phyloP scores from a whole-genome alignment of 768 basidiomycete species.

The Coprinopsis cinerea region DNA sequence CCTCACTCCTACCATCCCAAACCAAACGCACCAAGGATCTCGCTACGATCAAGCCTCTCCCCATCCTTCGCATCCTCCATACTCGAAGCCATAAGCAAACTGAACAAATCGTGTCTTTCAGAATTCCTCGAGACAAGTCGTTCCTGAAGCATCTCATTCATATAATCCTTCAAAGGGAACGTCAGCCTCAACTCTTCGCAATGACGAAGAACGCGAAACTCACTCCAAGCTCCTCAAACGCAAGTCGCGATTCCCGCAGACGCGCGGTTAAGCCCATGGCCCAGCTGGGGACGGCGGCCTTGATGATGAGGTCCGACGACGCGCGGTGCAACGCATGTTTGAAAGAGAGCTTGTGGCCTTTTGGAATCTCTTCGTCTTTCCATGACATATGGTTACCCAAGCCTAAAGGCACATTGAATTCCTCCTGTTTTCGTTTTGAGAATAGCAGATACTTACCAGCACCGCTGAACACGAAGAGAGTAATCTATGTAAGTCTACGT shows the following conservation, averaged over 20 bases:
- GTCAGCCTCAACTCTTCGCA: background rate
- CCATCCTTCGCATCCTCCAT: conserved; percentile 29
- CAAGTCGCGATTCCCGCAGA: conserved; percentile 25
- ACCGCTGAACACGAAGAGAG: conserved; percentile 48
- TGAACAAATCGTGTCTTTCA: conserved; percentile 46
- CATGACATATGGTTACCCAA: conserved; percentile 49
- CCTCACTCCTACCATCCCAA: no score
- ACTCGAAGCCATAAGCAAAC: conserved; percentile 45
- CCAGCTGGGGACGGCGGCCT: conserved; percentile 34
- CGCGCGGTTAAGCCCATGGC: conserved; percentile 29
- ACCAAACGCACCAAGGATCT: conserved; percentile 34
- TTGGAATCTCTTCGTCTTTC: conserved; percentile 32
- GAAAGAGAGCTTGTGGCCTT: conserved; percentile 45
- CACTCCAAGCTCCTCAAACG: conserved; percentile 41
- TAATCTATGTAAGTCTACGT: conserved; percentile 30
- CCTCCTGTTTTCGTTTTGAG: background rate
- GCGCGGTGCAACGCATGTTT: conserved; percentile 44
- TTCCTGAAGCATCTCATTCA: conserved; percentile 48
- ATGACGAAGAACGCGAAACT: conserved; percentile 1
- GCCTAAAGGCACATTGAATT: conserved; percentile 21
- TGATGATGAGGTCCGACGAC: conserved; percentile 30
- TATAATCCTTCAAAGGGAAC: conserved; percentile 24
- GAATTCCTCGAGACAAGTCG: conserved; percentile 31
- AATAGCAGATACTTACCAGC: conserved; percentile 31
- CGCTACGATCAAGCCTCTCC: conserved; percentile 35